Conservation (phyloP, 495 filamentous ascomycete genomes). For the Trichoderma asperelloides region DNA sequence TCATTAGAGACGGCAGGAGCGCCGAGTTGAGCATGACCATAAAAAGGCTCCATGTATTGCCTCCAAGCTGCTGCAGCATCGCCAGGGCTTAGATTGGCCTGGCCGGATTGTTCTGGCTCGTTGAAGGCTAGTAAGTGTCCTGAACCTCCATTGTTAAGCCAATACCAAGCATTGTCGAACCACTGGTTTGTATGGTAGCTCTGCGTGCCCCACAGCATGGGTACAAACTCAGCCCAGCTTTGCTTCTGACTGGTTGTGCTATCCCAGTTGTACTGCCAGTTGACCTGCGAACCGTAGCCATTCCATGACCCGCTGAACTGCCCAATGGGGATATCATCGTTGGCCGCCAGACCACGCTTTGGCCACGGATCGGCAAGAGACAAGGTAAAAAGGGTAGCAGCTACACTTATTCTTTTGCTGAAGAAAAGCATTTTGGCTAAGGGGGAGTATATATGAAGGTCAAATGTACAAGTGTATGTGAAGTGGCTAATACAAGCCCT, state of each 20-base stretch:
- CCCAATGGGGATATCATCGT: conserved; percentile 10
- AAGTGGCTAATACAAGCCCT: neutral
- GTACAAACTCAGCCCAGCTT: conserved; percentile 4
- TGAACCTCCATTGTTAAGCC: conserved; percentile 13
- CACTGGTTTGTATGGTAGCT: conserved; percentile 4
- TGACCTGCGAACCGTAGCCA: conserved; percentile 7
- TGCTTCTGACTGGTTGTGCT: conserved; percentile 7
- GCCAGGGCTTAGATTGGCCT: conserved; percentile 11
- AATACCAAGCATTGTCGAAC: conserved; percentile 13
- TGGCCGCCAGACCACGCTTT: conserved; percentile 6
- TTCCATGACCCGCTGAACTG: conserved; percentile 8
- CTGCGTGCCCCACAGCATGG: conserved; percentile 8
- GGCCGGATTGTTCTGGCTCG: conserved; percentile 11
- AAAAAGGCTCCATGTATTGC: conserved; percentile 13
- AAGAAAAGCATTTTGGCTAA: neutral
- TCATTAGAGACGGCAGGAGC: conserved; percentile 13
- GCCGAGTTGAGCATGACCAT: conserved; percentile 11
- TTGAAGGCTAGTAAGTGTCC: conserved; percentile 14
- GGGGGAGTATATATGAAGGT: too few species aligned
- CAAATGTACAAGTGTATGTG: neutral
- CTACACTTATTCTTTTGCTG: neutral
- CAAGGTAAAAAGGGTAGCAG: neutral
- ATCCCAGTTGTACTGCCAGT: conserved; percentile 12
- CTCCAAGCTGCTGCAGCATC: conserved; percentile 11
- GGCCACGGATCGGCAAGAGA: neutral